Evolutionary conservation across 345 rosid species (phyloP), one percentile per base, ranked within the genome.

Genomic region (Arabidopsis suecica): DNA sequence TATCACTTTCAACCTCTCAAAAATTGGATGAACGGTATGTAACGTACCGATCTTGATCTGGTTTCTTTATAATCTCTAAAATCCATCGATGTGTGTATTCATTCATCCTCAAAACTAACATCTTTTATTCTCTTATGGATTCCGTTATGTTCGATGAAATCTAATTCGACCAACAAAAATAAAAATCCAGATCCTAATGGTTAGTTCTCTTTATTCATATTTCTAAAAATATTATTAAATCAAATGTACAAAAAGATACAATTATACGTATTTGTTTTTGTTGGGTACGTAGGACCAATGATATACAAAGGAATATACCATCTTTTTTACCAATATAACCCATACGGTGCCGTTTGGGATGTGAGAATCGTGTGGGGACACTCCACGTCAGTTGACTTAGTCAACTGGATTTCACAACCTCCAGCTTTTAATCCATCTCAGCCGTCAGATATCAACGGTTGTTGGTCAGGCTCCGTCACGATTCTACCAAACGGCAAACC

Each of bases 401-500:
- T 90, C 3, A 86, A 86, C 73, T 93, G 96, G 93, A 79, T 68
- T 73, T 84, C 91, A 50, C 94, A 84, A 3, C 67, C 65, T 2
- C 74, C 64, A 0, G 91, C 90, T 47, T 78, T 88, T 38, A 72
- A 7, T 36, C 92, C 91, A 40, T 85, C 97, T 12, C 81, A 84
- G 40, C 79, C 73, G 4, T 79, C 78, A 0, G 97, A 93, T 60
- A 65, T 83, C 79, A 84, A 84, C 28, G 96, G 96, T 5, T 71
- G 88, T 65, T 93, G 91, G 92, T 88, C 93, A 3, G 98, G 96
- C 32, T 90, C 97, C 28, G 75, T 85, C 68, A 91, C 97, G 2
- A 61, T 93, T 62, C 84, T 90, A 72, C 79, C 60, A 0, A 18
- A 75, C 0, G 79, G 79, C 28, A 66, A 33, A 67, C 98, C 93